A percentile compares a stretch with the other conserved stretches of the same genome.
These are phyloP conservation scores for Mrakia blollopis DNA, from an alignment of 768 basidiomycete species.

Conservation along the genomic window DNA sequence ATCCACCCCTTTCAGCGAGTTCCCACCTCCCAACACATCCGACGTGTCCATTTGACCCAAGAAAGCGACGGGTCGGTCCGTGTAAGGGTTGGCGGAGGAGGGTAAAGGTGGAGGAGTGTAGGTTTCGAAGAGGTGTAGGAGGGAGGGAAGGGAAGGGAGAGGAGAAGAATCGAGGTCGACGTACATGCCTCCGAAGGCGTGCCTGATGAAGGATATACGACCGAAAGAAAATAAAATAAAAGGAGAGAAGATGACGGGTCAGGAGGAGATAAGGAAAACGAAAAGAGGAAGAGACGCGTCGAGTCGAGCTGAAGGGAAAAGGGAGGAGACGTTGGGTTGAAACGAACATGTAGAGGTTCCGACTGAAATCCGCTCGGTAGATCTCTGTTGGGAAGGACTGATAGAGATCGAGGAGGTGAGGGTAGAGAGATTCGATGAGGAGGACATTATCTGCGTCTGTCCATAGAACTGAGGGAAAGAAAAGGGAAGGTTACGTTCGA, in stretches of 20 bases:
- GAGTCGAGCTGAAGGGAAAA: background rate
- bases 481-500: background rate
- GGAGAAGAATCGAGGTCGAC: conserved; percentile 34
- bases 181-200: conserved; percentile 32
- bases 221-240: background rate
- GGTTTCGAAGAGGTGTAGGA: conserved; percentile 7
- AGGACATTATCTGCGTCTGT: conserved; percentile 34
- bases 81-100: background rate
- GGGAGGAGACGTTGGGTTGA: too few species aligned
- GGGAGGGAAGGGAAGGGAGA: background rate
- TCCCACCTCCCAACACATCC: conserved; percentile 32
- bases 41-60: background rate
- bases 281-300: background rate
- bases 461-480: conserved; percentile 33
- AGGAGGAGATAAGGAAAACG: background rate
- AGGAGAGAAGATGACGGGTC: background rate
- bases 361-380: conserved; percentile 35
- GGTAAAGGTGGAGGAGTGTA: conserved; percentile 24
- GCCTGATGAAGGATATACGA: background rate
- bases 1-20: background rate
- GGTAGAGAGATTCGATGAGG: conserved; percentile 29
- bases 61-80: conserved; percentile 3
- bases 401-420: conserved; percentile 33
- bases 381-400: conserved; percentile 30
- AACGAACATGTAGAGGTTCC: conserved; percentile 36